Percentiles rank a stretch among this genome's conserved stretches.
Conservation (phyloP, 2,329 filamentous ascomycete genomes). For the Beauveria pseudobassiana region DNA sequence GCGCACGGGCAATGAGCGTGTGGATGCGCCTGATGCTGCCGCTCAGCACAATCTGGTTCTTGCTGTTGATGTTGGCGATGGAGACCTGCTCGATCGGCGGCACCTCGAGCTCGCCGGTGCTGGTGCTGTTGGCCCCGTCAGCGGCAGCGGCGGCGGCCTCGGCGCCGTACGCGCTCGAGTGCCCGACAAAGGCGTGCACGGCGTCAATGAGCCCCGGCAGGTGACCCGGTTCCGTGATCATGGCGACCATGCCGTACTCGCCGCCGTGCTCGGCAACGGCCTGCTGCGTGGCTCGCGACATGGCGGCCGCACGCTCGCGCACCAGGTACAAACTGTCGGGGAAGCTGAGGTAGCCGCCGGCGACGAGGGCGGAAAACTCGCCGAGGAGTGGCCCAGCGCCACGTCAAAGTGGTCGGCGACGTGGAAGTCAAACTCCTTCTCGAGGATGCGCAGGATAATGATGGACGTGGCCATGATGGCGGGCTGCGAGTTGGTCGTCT, state of each 20-base stretch:
- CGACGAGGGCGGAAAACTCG: slow-evolving; percentile 86
- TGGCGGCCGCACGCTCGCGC: slow-evolving; percentile 68
- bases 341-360: slow-evolving; percentile 72
- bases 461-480: slow-evolving; percentile 95
- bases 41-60: slow-evolving; percentile 91
- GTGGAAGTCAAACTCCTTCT: slow-evolving; percentile 75
- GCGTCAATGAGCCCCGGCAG: slow-evolving; percentile 61
- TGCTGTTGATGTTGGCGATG: slow-evolving; percentile 91
- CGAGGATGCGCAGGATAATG: slow-evolving; percentile 79
- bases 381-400: slow-evolving; percentile 86
- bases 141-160: slow-evolving; percentile 45
- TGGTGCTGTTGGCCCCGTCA: not conserved
- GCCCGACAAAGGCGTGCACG: slow-evolving; percentile 72
- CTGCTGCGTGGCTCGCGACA: slow-evolving; percentile 66
- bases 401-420: slow-evolving; percentile 67
- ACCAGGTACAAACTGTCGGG: slow-evolving; percentile 72
- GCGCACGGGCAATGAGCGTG: slow-evolving; percentile 70
- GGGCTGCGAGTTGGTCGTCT: slow-evolving; percentile 83
- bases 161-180: slow-evolving; percentile 50
- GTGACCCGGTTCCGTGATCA: slow-evolving; percentile 79
- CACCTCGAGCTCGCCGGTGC: slow-evolving; percentile 49
- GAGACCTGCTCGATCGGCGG: slow-evolving; percentile 79
- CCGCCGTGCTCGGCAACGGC: slow-evolving; percentile 63
- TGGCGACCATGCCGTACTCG: slow-evolving; percentile 89
- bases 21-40: slow-evolving; percentile 79